These are phyloP conservation scores for Alopecurus myosuroides DNA, from an alignment of 176 grass and related monocot genomes.

Conservation along the genomic window DNA sequence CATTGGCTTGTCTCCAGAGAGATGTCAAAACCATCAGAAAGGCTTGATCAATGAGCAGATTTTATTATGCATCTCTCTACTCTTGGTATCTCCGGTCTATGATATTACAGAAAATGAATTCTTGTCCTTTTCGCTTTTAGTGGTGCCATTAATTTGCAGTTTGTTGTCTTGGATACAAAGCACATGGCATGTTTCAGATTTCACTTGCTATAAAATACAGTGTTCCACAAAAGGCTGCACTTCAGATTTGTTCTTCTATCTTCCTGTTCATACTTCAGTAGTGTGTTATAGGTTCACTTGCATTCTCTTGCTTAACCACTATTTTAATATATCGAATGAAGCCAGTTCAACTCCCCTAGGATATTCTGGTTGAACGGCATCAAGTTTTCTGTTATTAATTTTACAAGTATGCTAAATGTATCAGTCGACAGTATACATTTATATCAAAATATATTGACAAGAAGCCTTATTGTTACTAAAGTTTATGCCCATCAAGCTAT, in stretches of 20 bases:
- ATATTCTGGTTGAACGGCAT: slow-evolving; percentile 67
- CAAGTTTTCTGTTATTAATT: not conserved
- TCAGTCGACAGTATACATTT: no score
- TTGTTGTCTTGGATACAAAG: slow-evolving; percentile 76
- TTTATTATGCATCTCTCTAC: not conserved
- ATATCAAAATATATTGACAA: no score
- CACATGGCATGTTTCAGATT: slow-evolving; percentile 62
- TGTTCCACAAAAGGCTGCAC: slow-evolving; percentile 62
- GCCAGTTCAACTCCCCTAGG: slow-evolving; percentile 63
- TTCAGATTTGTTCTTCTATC: slow-evolving; percentile 43
- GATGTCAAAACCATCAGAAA: no score
- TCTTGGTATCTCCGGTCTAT: not conserved
- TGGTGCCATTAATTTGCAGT: slow-evolving; percentile 56
- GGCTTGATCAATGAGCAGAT: slow-evolving; percentile 36
- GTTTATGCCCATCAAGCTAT: not conserved
- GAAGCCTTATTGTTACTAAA: not conserved
- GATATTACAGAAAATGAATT: slow-evolving; percentile 6
- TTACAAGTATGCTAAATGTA: no score
- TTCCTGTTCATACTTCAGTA: not conserved
- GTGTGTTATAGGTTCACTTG: not conserved
- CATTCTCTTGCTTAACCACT: not conserved
- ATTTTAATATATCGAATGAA: slow-evolving; percentile 51
- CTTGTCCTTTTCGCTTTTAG: slow-evolving; percentile 28
- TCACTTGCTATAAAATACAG: slow-evolving; percentile 65
- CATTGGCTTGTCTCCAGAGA: no score